Evolutionary conservation across 75 land plant species (phyloP).

Genomic region (Selaginella moellendorffii): DNA sequence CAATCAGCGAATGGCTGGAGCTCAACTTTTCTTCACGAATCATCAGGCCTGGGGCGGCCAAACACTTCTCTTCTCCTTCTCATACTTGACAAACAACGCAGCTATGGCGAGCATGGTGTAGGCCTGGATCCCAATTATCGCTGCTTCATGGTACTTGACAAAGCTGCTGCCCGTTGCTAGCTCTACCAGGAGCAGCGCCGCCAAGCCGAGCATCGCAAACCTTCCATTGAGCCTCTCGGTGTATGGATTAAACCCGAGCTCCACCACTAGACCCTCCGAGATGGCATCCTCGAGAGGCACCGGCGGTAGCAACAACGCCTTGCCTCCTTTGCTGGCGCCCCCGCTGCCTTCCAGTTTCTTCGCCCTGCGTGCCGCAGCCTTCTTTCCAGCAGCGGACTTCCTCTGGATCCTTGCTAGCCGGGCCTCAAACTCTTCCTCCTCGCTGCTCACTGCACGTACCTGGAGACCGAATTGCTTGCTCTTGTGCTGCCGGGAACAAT

Average conservation of each 20-base stretch:
- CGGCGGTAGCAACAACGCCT: slow-evolving; percentile 56
- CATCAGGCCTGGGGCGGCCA: no score
- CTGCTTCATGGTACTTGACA: slow-evolving; percentile 43
- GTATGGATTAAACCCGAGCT: slow-evolving; percentile 70
- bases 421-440: slow-evolving; percentile 39
- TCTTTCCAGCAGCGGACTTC: slow-evolving; percentile 53
- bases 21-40: no score
- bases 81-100: slow-evolving; percentile 55
- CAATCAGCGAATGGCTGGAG: no score
- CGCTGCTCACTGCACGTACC: not conserved
- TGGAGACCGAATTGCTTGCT: not conserved
- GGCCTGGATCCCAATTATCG: slow-evolving; percentile 42
- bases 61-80: slow-evolving; percentile 71
- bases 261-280: slow-evolving; percentile 49
- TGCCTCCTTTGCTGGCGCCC: slow-evolving; percentile 11
- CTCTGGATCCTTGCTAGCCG: slow-evolving; percentile 42
- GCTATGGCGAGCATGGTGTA: slow-evolving; percentile 50
- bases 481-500: no score
- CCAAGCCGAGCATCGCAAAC: slow-evolving; percentile 53
- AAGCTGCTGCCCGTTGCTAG: slow-evolving; percentile 55
- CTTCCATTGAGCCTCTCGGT: slow-evolving; percentile 60
- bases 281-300: slow-evolving; percentile 48
- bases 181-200: slow-evolving; percentile 67
- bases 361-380: slow-evolving; percentile 51
- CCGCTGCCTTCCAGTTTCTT: slow-evolving; percentile 4